Evolutionary conservation across 2,329 filamentous ascomycete species (phyloP), one percentile per base, ranked within the genome.

Genomic region (Hypoxylon sp.): DNA sequence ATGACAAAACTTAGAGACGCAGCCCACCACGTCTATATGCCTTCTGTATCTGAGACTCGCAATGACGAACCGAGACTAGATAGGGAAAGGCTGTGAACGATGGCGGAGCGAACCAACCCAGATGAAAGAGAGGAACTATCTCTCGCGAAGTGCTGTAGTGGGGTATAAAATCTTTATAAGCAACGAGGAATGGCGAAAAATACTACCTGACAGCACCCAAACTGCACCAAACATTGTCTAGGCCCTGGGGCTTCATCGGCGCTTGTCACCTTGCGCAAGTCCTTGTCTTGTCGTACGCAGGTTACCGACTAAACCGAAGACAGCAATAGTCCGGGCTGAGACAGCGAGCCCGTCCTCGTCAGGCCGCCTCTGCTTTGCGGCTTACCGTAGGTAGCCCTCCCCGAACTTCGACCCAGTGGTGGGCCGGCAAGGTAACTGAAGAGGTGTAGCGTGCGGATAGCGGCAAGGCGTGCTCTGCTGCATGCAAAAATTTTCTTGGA

Each of bases 171-270:
- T 42, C 38, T 40, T 70, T 70, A 70, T 66, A 59, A 68, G 68
- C 50, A 68, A 64, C 59, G 52, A 56, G 42, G 45, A 51, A 32
- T 5, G 44, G 49, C 26, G n/a, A 51, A 36, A 33, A 61, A 66
- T 64, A 26, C 56, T 58, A 69, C 68, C 32, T 57, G 57, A 67
- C 64, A 49, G 69, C 65, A 70, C 65, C 68, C 58, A 69, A 57
- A 61, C 22, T 24, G 54, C 40, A 64, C 56, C 48, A 60, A 61
- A 63, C 36, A 40, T 67, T 56, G 64, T 45, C 56, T 64, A 36
- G 64, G 52, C 62, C 61, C 36, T 61, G 48, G 55, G 36, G 26
- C n/a, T 65, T 53, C 45, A 65, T 56, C 61, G 62, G 50, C 58
- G 62, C 50, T 52, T 62, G 61, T 68, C 46, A 62, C 58, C 58